Evolutionary conservation across 83 land plant genomes (phyloP).

Genomic region (Diphasiastrum complanatum): DNA sequence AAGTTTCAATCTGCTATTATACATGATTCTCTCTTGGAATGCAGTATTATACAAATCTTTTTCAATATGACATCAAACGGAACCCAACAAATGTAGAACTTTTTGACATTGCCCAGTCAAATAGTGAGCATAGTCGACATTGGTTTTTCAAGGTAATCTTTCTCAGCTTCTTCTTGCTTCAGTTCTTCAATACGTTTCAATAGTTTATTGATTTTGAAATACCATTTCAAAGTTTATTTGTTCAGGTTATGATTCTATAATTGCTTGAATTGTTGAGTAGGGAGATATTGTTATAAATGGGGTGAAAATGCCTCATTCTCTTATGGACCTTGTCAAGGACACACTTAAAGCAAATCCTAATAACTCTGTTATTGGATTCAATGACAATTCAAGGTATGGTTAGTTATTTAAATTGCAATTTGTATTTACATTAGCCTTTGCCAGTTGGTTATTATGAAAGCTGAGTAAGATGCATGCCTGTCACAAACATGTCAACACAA

Average conservation of each 20-base stretch:
- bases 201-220: neutral
- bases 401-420: neutral
- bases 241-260: too few relatives aligned
- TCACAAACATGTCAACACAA: too few relatives aligned
- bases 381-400: conserved; percentile 69
- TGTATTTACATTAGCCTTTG: neutral
- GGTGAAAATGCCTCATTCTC: conserved; percentile 36
- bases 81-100: conserved; percentile 93
- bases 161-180: neutral
- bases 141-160: conserved; percentile 77
- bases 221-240: neutral
- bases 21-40: conserved; percentile 8
- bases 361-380: conserved; percentile 91
- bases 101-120: conserved; percentile 97
- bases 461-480: too few relatives aligned
- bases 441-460: too few relatives aligned
- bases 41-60: conserved; percentile 78
- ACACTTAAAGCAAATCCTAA: conserved; percentile 72
- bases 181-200: neutral
- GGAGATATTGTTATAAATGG: conserved; percentile 85
- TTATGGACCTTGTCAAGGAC: conserved; percentile 81
- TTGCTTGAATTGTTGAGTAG: too few relatives aligned
- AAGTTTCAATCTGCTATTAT: neutral
- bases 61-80: conserved; percentile 76
- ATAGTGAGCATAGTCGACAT: conserved; percentile 93